Conservation (phyloP, 352 stramenopile species). For the Globisporangium barbulae region DNA sequence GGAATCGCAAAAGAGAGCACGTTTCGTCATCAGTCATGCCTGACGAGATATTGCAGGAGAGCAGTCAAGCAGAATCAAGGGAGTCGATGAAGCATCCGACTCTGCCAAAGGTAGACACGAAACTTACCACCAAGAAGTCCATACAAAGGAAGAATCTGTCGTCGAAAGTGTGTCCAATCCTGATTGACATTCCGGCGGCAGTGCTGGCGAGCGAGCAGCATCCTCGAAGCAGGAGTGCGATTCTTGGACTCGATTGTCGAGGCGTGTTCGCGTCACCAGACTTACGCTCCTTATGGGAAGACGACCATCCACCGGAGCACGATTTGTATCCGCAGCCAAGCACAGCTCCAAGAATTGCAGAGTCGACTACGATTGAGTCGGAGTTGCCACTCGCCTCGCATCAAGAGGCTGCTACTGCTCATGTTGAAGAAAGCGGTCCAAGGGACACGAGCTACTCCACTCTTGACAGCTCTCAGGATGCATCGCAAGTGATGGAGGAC, state of each 20-base stretch:
- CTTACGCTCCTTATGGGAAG: neutral
- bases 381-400: neutral
- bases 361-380: neutral
- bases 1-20: conserved; percentile 5
- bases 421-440: neutral
- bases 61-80: neutral
- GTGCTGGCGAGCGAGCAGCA: conserved; percentile 17
- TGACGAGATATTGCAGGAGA: neutral
- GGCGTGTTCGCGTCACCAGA: neutral
- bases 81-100: neutral
- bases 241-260: neutral
- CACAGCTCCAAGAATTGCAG: too few species aligned
- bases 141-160: neutral
- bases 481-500: neutral
- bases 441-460: neutral
- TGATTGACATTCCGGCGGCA: conserved; percentile 22
- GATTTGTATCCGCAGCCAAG: conserved; percentile 18
- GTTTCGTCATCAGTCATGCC: neutral
- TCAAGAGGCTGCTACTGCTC: neutral
- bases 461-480: conserved; percentile 2
- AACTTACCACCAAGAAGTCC: neutral
- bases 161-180: conserved; percentile 7
- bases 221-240: too few species aligned
- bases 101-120: neutral
- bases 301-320: conserved; percentile 5